Percentiles rank a stretch among this genome's conserved stretches.
Evolutionary conservation across 2,329 filamentous ascomycete species (phyloP).

Genomic region (Sarocladiaceae sp.): DNA sequence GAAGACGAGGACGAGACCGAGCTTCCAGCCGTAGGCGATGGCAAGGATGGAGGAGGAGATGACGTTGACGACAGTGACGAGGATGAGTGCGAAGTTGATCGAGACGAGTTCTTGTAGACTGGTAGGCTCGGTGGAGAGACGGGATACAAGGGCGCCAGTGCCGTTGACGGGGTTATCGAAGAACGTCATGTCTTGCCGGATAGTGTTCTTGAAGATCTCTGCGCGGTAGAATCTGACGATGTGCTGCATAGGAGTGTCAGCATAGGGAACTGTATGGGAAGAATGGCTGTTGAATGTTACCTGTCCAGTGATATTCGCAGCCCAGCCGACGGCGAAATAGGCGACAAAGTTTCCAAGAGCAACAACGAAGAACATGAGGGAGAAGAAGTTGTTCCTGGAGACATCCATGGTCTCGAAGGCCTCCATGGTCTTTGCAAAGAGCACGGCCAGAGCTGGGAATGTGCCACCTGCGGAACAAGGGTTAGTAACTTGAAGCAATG

Average conservation of each 20-base stretch:
- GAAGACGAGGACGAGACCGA: slow-evolving; percentile 40
- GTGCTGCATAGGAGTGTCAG: slow-evolving; percentile 8
- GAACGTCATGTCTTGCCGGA: slow-evolving; percentile 45
- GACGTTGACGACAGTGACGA: slow-evolving; percentile 40
- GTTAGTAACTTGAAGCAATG: not conserved
- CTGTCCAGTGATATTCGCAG: slow-evolving; percentile 30
- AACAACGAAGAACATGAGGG: slow-evolving; percentile 50
- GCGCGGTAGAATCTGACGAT: slow-evolving; percentile 28
- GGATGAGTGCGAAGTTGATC: slow-evolving; percentile 39
- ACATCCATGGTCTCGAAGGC: slow-evolving; percentile 22
- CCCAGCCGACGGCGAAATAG: slow-evolving; percentile 33
- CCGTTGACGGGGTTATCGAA: slow-evolving; percentile 32
- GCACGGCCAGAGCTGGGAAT: slow-evolving; percentile 33
- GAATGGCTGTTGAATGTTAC: slow-evolving; percentile 9
- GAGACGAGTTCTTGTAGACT: slow-evolving; percentile 45
- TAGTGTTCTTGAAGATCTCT: slow-evolving; percentile 42
- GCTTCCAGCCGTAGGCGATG: slow-evolving; percentile 41
- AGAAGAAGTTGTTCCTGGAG: slow-evolving; percentile 41
- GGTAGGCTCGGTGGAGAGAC: slow-evolving; percentile 33
- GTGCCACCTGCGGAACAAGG: slow-evolving; percentile 23
- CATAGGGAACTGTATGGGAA: too few species aligned
- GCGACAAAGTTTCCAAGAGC: slow-evolving; percentile 38
- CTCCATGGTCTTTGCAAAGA: slow-evolving; percentile 33
- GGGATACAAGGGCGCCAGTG: slow-evolving; percentile 32
- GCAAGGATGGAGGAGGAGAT: slow-evolving; percentile 38